Base-by-base conservation (phyloP, 1,284 basidiomycete species). In the Omphalotus olearius region DNA sequence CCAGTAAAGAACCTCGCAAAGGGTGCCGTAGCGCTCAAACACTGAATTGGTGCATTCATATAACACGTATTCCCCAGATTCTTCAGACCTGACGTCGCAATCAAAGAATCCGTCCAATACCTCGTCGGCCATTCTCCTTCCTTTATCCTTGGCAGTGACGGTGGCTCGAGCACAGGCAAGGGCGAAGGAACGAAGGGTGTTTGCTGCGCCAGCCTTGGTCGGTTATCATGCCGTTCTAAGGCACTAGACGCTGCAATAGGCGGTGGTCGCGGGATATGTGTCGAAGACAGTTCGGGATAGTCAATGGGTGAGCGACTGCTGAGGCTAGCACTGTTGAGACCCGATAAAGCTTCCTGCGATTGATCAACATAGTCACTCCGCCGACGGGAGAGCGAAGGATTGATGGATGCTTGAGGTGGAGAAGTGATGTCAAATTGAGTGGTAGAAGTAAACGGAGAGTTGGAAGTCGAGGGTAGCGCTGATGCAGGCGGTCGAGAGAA, bases 21-120 rank as follows among this genome's bases (percentile, higher is more conserved):
- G 0, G 94, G 94, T 11, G 88, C 82, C 0, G 94, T 95, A 0
- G 93, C 93, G 62, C 85, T 92, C 62, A 99, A 72, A 68, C 96
- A 99, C 69, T 99, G 96, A 18, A 99, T 82, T 3, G 94, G 95
- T 26, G 95, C 91, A 68, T 98, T 99, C 94, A 99, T 98, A 68
- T 98, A 99, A 69, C 96, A 99, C 1, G 97, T 99, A 68, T 99
- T 98, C 30, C 96, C 97, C 55, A 99, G 67, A 67, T 99, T 99
- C 78, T 93, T 94, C 66, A 99, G 68, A 2, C 96, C 96, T 0
- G 88, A 88, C 35, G 88, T 81, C 14, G 90, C 91, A 53, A 95
- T 80, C 58, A 85, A 78, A 39, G 80, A 73, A 64, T 92, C 88
- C 14, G 75, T 67, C 93, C 92, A 95, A 66, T 89, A 93, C 7